Base-by-base conservation (phyloP, 495 filamentous ascomycete genomes). In the Annulohypoxylon maeteangense region DNA sequence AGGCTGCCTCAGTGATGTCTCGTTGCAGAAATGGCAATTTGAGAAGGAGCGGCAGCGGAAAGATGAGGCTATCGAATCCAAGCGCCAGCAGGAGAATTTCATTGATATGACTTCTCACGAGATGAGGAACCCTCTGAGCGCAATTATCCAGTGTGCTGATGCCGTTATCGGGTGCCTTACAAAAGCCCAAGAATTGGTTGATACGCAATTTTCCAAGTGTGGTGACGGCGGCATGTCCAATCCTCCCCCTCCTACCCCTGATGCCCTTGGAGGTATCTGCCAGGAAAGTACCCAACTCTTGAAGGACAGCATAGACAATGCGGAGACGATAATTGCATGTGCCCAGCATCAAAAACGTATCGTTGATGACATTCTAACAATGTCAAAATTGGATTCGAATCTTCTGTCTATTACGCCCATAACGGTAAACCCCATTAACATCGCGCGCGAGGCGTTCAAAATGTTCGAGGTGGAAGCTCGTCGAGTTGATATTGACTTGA, bases 81-180 rank as follows among this genome's bases (percentile, higher is more conserved):
- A 92, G 74, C 80, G 86, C 23, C 87, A 90, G 66, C 89, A 91
- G 68, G 89, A 95, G 72, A 93, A 93, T 64, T 96, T 95, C 75
- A 93, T 95, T 70, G 92, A 95, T 77, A 94, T 93, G 71, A 94
- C 91, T 16, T 92, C 90, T 58, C 93, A 97, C 68, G 92, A 97
- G 74, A 92, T 95, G 83, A 87, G 92, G 7, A 97, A 95, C 66
- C 93, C 93, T 2, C 82, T 95, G 12, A 91, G 88, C 50, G 92
- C 92, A 5, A 93, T 95, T 40, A 78, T 94, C 38, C 92, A 94
- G 75, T 94, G 91, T 74, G 89, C 90, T 3, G 92, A 95, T 72
- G 91, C 93, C 74, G 93, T 95, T 42, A 77, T 85, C 8, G 85
- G 81, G 0, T 81, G 84, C 20, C 75, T 93, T n/a, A 80, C 77